Conservation (phyloP, 2,329 filamentous ascomycete species). For the Ophiocordyceps camponoti-saundersi region DNA sequence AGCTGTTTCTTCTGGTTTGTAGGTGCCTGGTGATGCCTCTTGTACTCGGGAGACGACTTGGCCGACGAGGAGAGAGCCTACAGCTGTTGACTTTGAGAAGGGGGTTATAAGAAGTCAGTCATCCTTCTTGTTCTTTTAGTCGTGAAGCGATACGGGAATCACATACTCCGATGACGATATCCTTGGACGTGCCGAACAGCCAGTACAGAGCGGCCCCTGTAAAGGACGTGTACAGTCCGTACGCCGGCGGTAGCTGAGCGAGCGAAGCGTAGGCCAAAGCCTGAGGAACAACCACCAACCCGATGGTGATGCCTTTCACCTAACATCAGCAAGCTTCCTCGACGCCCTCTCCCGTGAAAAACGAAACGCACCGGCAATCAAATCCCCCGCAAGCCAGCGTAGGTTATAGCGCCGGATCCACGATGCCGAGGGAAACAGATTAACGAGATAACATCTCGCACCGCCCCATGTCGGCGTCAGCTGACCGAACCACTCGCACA, state of each 20-base stretch:
- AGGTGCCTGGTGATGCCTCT: conserved; percentile 15
- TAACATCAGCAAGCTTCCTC: no score
- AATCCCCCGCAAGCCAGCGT: conserved; percentile 56
- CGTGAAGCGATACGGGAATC: background rate
- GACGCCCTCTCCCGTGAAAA: no score
- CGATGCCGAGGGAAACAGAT: conserved; percentile 45
- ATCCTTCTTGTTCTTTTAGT: background rate
- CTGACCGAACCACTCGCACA: conserved; percentile 41
- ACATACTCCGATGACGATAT: conserved; percentile 58
- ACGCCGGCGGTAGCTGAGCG: conserved; percentile 50
- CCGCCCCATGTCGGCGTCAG: conserved; percentile 31
- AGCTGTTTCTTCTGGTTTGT: conserved; percentile 22
- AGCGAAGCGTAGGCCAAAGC: conserved; percentile 66
- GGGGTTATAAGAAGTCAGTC: background rate
- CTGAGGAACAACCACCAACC: conserved; percentile 62
- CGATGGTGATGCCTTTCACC: conserved; percentile 21
- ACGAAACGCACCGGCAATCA: conserved; percentile 42
- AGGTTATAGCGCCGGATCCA: conserved; percentile 59
- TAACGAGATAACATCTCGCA: conserved; percentile 29
- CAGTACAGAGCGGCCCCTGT: conserved; percentile 68
- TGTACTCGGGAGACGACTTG: conserved; percentile 23
- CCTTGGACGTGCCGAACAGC: conserved; percentile 72
- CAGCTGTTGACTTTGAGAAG: conserved; percentile 31
- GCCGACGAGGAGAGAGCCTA: conserved; percentile 32
- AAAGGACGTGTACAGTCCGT: conserved; percentile 67